Percentiles rank a stretch among this genome's conserved stretches.
These are phyloP conservation scores for Funneliformis mosseae DNA, from an alignment of 192 early-diverging fungal species.

Conservation along the genomic window DNA sequence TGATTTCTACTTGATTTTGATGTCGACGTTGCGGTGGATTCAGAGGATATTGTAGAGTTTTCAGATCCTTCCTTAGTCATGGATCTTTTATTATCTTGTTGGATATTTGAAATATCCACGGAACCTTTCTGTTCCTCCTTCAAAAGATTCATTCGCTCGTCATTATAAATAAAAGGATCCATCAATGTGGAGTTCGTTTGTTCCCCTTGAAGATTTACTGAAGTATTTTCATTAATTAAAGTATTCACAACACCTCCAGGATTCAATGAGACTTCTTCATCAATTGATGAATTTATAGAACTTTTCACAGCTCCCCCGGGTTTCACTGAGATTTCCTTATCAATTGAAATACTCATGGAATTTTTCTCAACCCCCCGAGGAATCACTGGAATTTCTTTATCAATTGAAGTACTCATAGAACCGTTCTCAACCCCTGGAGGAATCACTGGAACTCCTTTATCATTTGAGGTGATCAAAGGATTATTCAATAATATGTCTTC, in stretches of 20 bases:
- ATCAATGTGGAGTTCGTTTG: no score
- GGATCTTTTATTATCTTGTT: no score
- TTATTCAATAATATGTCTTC: no score
- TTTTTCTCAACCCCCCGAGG: not conserved
- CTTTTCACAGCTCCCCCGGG: not conserved
- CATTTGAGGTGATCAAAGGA: no score
- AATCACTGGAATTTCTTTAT: not conserved
- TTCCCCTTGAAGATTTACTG: no score
- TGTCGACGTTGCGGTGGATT: no score
- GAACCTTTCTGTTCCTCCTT: not conserved
- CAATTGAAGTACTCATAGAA: no score
- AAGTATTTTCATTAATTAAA: not conserved
- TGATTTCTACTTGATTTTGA: not conserved
- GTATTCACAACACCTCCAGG: not conserved
- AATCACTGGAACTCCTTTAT: no score
- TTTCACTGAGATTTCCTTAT: not conserved
- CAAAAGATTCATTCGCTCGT: not conserved
- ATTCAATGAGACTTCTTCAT: not conserved
- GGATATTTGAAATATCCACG: no score
- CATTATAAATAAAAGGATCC: not conserved
- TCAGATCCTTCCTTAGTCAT: not conserved
- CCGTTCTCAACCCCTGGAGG: no score
- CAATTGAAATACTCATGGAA: not conserved
- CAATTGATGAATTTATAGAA: not conserved
- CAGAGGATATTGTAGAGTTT: not conserved